Conservation (phyloP, 345 rosid species). For the Cardiospermum halicacabum region DNA sequence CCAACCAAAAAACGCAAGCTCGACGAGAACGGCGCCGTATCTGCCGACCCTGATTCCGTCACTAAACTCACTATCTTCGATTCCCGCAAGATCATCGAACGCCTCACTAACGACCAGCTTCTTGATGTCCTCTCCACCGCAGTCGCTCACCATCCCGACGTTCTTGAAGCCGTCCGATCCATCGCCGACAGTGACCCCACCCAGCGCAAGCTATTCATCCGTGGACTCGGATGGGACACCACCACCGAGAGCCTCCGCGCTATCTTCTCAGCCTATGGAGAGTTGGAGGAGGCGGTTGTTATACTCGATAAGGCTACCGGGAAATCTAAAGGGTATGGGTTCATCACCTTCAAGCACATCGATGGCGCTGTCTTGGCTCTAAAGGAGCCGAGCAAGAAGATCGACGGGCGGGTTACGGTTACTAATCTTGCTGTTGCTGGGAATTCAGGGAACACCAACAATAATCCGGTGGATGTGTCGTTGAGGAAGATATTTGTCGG, state of each 20-base stretch:
- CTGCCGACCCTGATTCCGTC: constrained; percentile 19
- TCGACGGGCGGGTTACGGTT: constrained; percentile 72
- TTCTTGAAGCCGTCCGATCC: constrained; percentile 45
- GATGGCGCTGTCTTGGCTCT: constrained; percentile 71
- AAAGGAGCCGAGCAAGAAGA: constrained; percentile 77
- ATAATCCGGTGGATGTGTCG: constrained; percentile 42
- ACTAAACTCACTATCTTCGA: constrained; percentile 41
- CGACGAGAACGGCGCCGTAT: constrained; percentile 46
- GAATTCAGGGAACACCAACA: constrained; percentile 37
- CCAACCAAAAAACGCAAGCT: constrained; percentile 56
- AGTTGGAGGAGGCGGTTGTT: constrained; percentile 73
- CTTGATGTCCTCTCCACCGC: constrained; percentile 56
- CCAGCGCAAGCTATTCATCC: constrained; percentile 78
- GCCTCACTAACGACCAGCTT: constrained; percentile 58
- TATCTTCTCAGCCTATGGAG: constrained; percentile 62
- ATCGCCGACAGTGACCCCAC: constrained; percentile 63
- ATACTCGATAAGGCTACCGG: constrained; percentile 66
- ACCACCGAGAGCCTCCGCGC: constrained; percentile 61
- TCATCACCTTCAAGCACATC: constrained; percentile 61
- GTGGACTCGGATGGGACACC: constrained; percentile 87
- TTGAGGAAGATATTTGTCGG: constrained; percentile 81
- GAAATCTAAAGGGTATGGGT: constrained; percentile 82
- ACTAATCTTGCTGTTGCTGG: constrained; percentile 81
- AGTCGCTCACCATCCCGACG: constrained; percentile 42
- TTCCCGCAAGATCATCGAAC: constrained; percentile 58